Evolutionary conservation across 2,329 filamentous ascomycete genomes (phyloP).

Genomic region (Paraphoma chrysanthemicola): DNA sequence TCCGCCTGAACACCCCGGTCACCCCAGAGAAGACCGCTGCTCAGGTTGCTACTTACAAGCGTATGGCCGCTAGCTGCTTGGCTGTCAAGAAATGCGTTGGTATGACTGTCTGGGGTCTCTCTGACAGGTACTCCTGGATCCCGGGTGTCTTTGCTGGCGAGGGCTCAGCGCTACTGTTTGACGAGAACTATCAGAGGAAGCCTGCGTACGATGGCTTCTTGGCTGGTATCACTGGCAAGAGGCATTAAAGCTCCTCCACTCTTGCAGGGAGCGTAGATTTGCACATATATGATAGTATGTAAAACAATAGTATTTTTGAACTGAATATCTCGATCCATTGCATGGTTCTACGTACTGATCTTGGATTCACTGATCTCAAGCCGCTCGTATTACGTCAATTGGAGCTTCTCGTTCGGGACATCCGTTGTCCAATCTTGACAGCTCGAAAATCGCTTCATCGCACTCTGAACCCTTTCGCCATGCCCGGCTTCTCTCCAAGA

Average conservation of each 20-base stretch:
- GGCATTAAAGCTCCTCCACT: neutral
- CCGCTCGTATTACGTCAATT: too few species aligned
- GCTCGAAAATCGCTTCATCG: too few species aligned
- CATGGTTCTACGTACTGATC: too few species aligned
- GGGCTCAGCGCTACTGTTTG: conserved; percentile 45
- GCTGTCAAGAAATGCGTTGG: conserved; percentile 47
- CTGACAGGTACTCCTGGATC: conserved; percentile 51
- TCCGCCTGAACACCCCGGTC: conserved; percentile 59
- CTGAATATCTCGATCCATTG: too few species aligned
- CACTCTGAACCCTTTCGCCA: too few species aligned
- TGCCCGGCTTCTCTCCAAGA: too few species aligned
- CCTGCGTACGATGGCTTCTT: conserved; percentile 43
- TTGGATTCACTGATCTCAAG: too few species aligned
- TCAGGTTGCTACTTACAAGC: conserved; percentile 58
- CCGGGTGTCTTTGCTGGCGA: conserved; percentile 47
- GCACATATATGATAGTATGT: too few species aligned
- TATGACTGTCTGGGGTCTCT: conserved; percentile 57
- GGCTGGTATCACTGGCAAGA: conserved; percentile 28
- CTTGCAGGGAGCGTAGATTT: too few species aligned
- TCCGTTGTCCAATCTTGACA: too few species aligned
- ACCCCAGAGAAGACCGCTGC: conserved; percentile 51
- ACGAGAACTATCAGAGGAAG: conserved; percentile 44
- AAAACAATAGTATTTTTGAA: too few species aligned
- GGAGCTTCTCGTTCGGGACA: too few species aligned
- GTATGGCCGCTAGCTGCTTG: conserved; percentile 47